phyloP scores from a whole-genome alignment of 495 filamentous ascomycete genomes.

The Tetracladium marchalianum region DNA sequence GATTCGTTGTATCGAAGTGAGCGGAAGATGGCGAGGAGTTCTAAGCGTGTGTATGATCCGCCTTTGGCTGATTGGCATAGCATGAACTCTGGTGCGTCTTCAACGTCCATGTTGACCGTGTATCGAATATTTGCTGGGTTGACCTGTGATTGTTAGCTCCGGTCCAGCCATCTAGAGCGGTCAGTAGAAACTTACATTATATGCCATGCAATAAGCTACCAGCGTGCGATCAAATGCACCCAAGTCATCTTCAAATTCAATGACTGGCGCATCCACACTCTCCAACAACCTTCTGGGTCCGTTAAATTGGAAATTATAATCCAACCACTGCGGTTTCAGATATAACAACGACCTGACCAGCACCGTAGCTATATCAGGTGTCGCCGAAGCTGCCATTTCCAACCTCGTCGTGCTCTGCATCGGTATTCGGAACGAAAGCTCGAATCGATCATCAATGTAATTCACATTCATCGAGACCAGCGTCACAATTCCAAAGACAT shows the following conservation, averaged over 20 bases:
- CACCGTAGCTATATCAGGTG: slow-evolving; percentile 64
- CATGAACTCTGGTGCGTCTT: slow-evolving; percentile 74
- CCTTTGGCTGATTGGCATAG: slow-evolving; percentile 58
- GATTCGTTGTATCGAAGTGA: slow-evolving; percentile 87
- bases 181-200: slow-evolving; percentile 24
- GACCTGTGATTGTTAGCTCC: slow-evolving; percentile 25
- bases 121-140: slow-evolving; percentile 68
- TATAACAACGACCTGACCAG: slow-evolving; percentile 65
- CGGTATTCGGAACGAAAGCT: slow-evolving; percentile 69
- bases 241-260: slow-evolving; percentile 68
- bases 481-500: slow-evolving; percentile 62
- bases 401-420: slow-evolving; percentile 51
- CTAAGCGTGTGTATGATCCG: slow-evolving; percentile 55
- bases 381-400: slow-evolving; percentile 69
- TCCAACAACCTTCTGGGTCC: slow-evolving; percentile 31
- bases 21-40: slow-evolving; percentile 78
- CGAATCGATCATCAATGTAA: slow-evolving; percentile 73
- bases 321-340: slow-evolving; percentile 77
- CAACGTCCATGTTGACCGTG: slow-evolving; percentile 62
- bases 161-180: not conserved
- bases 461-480: slow-evolving; percentile 58
- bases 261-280: slow-evolving; percentile 25
- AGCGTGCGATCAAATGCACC: slow-evolving; percentile 75
- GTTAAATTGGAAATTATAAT: slow-evolving; percentile 42
- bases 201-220: slow-evolving; percentile 76